Conservation (phyloP, 2,329 filamentous ascomycete genomes). For the Phaeosphaeriaceae sp. region DNA sequence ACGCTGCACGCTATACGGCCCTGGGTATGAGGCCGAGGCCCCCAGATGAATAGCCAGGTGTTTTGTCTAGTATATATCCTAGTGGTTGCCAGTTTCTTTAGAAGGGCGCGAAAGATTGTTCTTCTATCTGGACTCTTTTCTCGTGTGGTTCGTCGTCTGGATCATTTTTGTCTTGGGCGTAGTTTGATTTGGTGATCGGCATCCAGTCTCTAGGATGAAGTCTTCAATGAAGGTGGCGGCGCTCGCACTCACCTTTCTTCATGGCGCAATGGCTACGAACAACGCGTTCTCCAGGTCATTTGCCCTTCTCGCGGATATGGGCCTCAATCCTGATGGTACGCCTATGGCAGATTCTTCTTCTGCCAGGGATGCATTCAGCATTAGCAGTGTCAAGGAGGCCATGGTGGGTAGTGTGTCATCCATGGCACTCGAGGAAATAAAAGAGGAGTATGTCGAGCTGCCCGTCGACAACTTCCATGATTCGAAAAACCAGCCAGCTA, state of each 20-base stretch:
- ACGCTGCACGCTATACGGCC: no score
- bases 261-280: slow-evolving; percentile 27
- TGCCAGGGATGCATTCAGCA: no score
- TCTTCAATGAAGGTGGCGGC: slow-evolving; percentile 26
- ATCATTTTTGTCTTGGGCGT: no score
- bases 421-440: slow-evolving; percentile 21
- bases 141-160: no score
- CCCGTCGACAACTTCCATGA: slow-evolving; percentile 47
- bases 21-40: no score
- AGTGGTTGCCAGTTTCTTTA: no score
- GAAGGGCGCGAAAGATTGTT: no score
- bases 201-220: slow-evolving; percentile 27
- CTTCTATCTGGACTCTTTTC: no score
- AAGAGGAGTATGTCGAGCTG: slow-evolving; percentile 43
- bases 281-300: slow-evolving; percentile 29
- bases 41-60: no score
- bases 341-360: slow-evolving; percentile 16
- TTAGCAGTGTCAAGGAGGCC: not conserved
- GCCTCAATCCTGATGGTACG: slow-evolving; percentile 40
- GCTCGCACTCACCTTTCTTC: slow-evolving; percentile 34
- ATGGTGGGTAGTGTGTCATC: slow-evolving; percentile 3
- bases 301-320: slow-evolving; percentile 39
- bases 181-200: no score
- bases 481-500: slow-evolving; percentile 22
- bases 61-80: no score